phyloP scores from a whole-genome alignment of 768 basidiomycete species.

The Lentinula sp. region DNA sequence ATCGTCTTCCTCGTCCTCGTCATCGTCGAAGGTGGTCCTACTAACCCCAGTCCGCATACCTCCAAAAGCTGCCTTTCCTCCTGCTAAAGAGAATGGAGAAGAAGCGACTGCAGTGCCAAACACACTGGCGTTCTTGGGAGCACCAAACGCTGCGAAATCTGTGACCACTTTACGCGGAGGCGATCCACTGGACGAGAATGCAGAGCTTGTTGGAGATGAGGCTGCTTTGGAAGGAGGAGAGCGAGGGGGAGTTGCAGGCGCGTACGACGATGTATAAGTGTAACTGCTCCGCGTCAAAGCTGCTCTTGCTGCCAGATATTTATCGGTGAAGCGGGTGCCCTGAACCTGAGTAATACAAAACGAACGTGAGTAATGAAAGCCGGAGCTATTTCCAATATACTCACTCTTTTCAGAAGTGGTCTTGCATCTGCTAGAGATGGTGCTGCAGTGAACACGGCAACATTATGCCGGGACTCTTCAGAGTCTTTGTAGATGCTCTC shows the following conservation, averaged over 20 bases:
- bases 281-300: slow-evolving; percentile 45
- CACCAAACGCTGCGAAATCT: slow-evolving; percentile 84
- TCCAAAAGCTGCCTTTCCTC: slow-evolving; percentile 81
- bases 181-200: slow-evolving; percentile 34
- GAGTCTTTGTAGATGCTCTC: slow-evolving; percentile 95
- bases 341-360: slow-evolving; percentile 53
- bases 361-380: not conserved
- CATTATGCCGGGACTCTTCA: slow-evolving; percentile 86
- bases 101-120: slow-evolving; percentile 79
- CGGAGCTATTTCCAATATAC: slow-evolving; percentile 12
- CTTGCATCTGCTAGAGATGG: slow-evolving; percentile 66
- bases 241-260: slow-evolving; percentile 39
- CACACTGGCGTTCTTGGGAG: slow-evolving; percentile 67
- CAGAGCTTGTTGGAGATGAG: slow-evolving; percentile 30
- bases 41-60: slow-evolving; percentile 48
- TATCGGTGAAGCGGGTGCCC: slow-evolving; percentile 96
- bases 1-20: slow-evolving; percentile 58
- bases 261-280: slow-evolving; percentile 42
- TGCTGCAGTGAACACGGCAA: slow-evolving; percentile 75
- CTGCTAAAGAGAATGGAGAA: slow-evolving; percentile 75
- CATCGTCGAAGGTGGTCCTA: slow-evolving; percentile 48
- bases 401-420: slow-evolving; percentile 73
- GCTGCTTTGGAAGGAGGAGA: slow-evolving; percentile 33
- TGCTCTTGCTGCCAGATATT: slow-evolving; percentile 78
- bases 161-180: slow-evolving; percentile 85